Evolutionary conservation across 768 basidiomycete species (phyloP).

Genomic region (Termitomyces sp.): DNA sequence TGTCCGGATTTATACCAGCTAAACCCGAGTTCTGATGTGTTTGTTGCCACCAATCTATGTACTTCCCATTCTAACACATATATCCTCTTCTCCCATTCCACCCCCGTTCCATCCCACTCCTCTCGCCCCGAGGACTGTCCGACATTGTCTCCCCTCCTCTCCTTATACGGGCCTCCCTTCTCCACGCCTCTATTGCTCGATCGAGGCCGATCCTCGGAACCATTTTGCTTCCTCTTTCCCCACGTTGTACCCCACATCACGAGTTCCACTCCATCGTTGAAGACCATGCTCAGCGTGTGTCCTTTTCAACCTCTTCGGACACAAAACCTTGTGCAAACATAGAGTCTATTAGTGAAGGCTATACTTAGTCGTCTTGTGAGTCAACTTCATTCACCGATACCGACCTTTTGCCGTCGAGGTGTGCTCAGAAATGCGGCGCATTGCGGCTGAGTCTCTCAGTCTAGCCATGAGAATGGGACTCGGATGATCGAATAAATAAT

Average conservation of each 20-base stretch:
- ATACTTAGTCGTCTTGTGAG: neutral
- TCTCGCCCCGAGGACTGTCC: slow-evolving; percentile 17
- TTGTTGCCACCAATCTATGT: neutral
- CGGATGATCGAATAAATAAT: neutral
- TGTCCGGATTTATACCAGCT: slow-evolving; percentile 28
- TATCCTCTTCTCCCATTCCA: too few relatives aligned
- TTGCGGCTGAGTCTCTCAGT: neutral
- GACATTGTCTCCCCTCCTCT: slow-evolving; percentile 2
- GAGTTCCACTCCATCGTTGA: neutral
- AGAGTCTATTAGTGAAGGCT: neutral
- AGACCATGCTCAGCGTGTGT: neutral
- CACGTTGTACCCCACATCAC: slow-evolving; percentile 20
- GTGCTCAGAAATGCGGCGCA: neutral
- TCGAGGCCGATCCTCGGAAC: slow-evolving; percentile 22
- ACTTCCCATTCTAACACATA: neutral
- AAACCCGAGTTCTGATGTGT: slow-evolving; percentile 15
- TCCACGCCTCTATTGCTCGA: slow-evolving; percentile 14
- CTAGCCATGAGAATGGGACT: neutral
- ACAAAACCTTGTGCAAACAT: neutral
- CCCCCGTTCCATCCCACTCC: neutral
- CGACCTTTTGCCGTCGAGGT: slow-evolving; percentile 4
- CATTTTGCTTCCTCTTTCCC: slow-evolving; percentile 13
- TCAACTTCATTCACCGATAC: neutral
- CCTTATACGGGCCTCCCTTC: slow-evolving; percentile 11
- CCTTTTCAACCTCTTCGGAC: neutral